Evolutionary conservation across 2,329 filamentous ascomycete species (phyloP), one percentile per base, ranked within the genome.

Genomic region (Emergomyces pasteurianus): DNA sequence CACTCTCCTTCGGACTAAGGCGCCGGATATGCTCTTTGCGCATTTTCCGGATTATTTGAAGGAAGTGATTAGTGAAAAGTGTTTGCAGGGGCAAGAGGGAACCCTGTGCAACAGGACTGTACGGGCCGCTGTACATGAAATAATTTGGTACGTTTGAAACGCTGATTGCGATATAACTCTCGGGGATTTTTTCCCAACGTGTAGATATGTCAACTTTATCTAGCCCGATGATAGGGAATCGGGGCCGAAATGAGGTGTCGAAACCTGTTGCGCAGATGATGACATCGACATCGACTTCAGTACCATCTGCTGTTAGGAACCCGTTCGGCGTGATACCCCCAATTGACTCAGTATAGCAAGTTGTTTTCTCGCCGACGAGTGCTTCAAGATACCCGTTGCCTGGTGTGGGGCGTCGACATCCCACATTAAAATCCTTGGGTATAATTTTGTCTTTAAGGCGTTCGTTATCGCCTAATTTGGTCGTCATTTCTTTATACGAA

Each of bases 211-310:
- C 42, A 47, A 57, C 52, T 3, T 58, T 58, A 52, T 65, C 61
- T 18, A 64, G 59, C 1, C 63, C 16, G 38, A 62, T 61, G 16
- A 62, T 56, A 23, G 46, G 50, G 54, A 53, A 62, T 16, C 46
- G 59, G 12, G 61, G 61, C 50, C 38, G 49, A 40, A 60, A 62
- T 23, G 58, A 58, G 14, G 71, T 67, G 60, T 74, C 69, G 60
- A 74, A 75, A 0, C 74, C 74, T 5, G 73, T 77, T 28, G 74
- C 74, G 61, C 74, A 76, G 47, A 75, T 57, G 23, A 70, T 61
- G 3, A 63, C 64, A 34, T 70, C 67, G 5, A 69, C 66, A n/a
- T 64, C 60, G 18, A 63, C 62, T 34, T 65, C 60, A n/a, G 62
- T 56, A 16, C 67, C 68, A 16, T 62, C 60, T 2, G 47, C 58